Evolutionary conservation across 768 basidiomycete species (phyloP).

Genomic region (Suillus brevipes): DNA sequence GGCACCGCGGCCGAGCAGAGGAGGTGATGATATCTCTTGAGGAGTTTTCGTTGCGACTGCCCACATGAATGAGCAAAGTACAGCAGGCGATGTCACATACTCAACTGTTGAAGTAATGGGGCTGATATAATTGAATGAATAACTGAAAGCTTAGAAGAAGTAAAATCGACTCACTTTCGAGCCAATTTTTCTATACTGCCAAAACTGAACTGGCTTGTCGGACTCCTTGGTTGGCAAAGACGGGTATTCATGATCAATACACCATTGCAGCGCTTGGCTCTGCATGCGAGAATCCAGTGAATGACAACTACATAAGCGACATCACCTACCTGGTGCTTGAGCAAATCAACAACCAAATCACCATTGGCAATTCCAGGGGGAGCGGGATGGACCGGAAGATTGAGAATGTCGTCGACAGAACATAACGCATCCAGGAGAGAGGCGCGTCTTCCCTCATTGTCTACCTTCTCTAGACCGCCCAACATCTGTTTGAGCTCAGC

Average conservation of each 20-base stretch:
- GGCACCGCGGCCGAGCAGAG: constrained; percentile 79
- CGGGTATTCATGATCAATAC: constrained; percentile 79
- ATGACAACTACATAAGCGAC: background rate
- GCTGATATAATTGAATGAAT: constrained; percentile 27
- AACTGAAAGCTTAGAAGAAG: background rate
- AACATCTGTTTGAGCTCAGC: constrained; percentile 67
- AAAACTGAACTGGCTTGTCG: constrained; percentile 86
- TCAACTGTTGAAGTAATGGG: constrained; percentile 69
- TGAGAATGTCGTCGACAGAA: constrained; percentile 66
- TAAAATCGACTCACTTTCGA: constrained; percentile 46
- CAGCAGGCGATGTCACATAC: constrained; percentile 20
- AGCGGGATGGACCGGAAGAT: constrained; percentile 65
- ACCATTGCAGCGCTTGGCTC: constrained; percentile 88
- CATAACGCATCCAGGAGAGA: constrained; percentile 72
- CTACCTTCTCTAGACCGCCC: constrained; percentile 68
- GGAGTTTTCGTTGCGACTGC: constrained; percentile 82
- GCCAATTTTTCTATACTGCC: constrained; percentile 65
- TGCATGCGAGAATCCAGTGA: constrained; percentile 26
- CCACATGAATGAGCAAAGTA: constrained; percentile 5
- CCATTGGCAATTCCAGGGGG: constrained; percentile 73
- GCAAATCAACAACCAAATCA: constrained; percentile 66
- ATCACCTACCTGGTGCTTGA: constrained; percentile 74
- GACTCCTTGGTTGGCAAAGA: constrained; percentile 60
- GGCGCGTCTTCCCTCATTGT: constrained; percentile 70
- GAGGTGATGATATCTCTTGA: constrained; percentile 51